Evolutionary conservation across 176 grass and related monocot genomes (phyloP).

Genomic region (Zizania latifolia): DNA sequence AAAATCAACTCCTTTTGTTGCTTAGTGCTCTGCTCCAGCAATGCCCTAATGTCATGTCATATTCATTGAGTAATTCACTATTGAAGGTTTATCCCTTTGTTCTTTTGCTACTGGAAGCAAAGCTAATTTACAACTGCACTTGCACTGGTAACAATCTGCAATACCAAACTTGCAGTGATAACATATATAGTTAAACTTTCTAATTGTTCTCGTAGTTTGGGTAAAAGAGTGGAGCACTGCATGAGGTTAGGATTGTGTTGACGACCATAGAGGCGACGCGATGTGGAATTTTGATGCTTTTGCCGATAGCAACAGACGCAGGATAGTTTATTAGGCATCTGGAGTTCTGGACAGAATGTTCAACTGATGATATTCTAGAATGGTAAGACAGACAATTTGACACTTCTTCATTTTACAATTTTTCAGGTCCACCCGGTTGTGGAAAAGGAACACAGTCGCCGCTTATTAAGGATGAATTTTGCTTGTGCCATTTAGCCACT

Average conservation of each 20-base stretch:
- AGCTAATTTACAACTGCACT: not conserved
- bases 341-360: not conserved
- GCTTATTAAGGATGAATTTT: slow-evolving; percentile 89
- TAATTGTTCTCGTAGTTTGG: not conserved
- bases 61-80: not conserved
- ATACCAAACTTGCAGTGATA: not conserved
- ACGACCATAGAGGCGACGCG: not conserved
- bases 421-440: slow-evolving; percentile 85
- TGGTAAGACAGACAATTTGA: not conserved
- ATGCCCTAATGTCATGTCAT: not conserved
- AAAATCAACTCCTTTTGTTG: not conserved
- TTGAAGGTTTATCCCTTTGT: not conserved
- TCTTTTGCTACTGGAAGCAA: not conserved
- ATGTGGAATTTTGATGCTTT: not conserved
- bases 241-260: not conserved
- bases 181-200: not conserved
- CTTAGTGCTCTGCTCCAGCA: not conserved
- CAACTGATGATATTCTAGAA: not conserved
- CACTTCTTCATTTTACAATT: not conserved
- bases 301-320: not conserved
- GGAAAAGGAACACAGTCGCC: slow-evolving; percentile 94
- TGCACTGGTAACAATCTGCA: not conserved
- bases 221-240: not conserved
- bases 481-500: slow-evolving; percentile 94
- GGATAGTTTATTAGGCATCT: not conserved